Conservation (phyloP, 2,329 filamentous ascomycete species). For the Colletotrichum sp. region DNA sequence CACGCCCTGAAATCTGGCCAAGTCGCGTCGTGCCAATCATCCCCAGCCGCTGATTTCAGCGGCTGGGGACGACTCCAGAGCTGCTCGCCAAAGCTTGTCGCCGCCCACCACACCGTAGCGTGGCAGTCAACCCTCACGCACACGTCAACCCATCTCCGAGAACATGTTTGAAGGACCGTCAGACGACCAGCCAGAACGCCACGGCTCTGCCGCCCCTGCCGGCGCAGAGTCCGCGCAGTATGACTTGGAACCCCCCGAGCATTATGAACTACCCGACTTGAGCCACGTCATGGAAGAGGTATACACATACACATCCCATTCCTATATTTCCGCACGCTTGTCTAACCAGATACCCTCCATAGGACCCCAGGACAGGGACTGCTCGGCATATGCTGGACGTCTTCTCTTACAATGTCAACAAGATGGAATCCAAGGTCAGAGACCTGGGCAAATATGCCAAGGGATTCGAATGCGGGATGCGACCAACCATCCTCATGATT, state of each 20-base stretch:
- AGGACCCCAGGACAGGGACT: background rate
- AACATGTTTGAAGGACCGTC: background rate
- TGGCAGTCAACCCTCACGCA: background rate
- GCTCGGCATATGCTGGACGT: background rate
- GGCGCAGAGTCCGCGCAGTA: background rate
- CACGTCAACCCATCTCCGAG: background rate
- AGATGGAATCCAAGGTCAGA: background rate
- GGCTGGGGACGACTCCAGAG: background rate
- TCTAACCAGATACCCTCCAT: background rate
- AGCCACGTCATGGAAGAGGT: background rate
- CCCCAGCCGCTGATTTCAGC: background rate
- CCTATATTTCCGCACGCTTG: background rate
- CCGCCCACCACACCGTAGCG: background rate
- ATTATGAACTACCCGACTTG: background rate
- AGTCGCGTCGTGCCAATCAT: background rate
- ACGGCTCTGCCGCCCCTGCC: background rate
- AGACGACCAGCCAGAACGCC: background rate
- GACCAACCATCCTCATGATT: background rate
- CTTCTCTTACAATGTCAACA: background rate
- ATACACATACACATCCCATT: background rate
- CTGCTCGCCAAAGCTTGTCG: background rate
- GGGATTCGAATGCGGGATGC: background rate
- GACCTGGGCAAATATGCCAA: background rate
- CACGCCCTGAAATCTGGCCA: background rate
- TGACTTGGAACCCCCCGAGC: background rate